These are phyloP conservation scores for Chalciporus sp. DNA, from an alignment of 1,284 basidiomycete genomes.

Conservation along the genomic window DNA sequence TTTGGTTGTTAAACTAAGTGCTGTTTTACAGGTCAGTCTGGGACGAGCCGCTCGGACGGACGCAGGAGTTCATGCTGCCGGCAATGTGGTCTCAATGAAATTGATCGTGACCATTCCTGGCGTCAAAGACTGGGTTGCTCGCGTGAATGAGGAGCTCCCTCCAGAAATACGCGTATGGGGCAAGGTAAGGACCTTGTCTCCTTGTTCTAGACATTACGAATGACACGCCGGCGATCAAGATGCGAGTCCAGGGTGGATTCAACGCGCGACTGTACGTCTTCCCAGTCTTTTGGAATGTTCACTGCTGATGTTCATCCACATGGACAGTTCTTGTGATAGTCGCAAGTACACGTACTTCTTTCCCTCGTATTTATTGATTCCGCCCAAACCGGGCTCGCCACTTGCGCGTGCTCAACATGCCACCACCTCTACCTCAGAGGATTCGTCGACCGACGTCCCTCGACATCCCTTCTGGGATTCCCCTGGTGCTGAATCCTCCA, in stretches of 20 bases:
- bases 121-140: conserved; percentile 69
- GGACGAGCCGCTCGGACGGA: conserved; percentile 94
- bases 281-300: background rate
- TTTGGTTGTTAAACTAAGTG: background rate
- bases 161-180: conserved; percentile 93
- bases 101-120: conserved; percentile 81
- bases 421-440: conserved; percentile 8
- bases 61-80: conserved; percentile 96
- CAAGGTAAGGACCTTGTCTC: conserved; percentile 51
- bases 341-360: conserved; percentile 97
- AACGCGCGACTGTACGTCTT: conserved; percentile 79
- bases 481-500: conserved; percentile 40
- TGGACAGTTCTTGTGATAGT: conserved; percentile 81
- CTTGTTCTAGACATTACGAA: background rate
- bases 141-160: conserved; percentile 87
- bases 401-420: conserved; percentile 49
- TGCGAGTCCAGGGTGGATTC: conserved; percentile 89
- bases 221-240: conserved; percentile 36
- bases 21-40: conserved; percentile 65
- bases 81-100: conserved; percentile 92
- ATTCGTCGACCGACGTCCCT: conserved; percentile 12
- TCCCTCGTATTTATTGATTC: conserved; percentile 92
- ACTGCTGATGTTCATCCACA: conserved; percentile 10
- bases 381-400: conserved; percentile 79
- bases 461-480: conserved; percentile 52